Conservation (phyloP, 805 yeast species). For the Kurtzmaniella cleridarum region DNA sequence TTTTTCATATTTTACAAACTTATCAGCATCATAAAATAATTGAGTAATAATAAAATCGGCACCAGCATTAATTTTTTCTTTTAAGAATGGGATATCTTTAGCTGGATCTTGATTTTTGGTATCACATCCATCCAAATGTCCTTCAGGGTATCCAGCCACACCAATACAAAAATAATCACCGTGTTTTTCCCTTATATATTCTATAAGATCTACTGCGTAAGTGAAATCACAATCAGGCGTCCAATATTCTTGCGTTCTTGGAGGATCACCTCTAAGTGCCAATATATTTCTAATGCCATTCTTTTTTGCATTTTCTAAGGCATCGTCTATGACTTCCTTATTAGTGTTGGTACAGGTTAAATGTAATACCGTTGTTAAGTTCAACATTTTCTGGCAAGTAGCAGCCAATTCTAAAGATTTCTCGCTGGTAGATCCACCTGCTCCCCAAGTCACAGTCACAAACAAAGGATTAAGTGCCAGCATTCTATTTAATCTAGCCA, state of each 20-base stretch:
- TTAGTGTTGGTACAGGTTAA: conserved; percentile 94
- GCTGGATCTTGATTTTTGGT: conserved; percentile 56
- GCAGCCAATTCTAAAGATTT: conserved; percentile 82
- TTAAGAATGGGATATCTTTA: conserved; percentile 71
- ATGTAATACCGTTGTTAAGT: conserved; percentile 89
- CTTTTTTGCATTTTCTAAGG: conserved; percentile 62
- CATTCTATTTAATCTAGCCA: conserved; percentile 86
- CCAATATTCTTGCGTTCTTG: conserved; percentile 68
- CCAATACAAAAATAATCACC: conserved; percentile 89
- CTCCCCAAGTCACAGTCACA: conserved; percentile 97
- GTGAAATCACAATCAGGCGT: conserved; percentile 52
- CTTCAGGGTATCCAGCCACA: conserved; percentile 98
- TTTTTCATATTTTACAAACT: conserved; percentile 62
- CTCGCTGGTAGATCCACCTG: conserved; percentile 90
- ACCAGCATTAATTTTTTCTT: conserved; percentile 87
- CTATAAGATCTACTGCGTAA: conserved; percentile 82
- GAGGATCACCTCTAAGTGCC: conserved; percentile 95
- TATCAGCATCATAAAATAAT: conserved; percentile 80
- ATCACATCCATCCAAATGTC: conserved; percentile 86
- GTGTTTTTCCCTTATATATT: conserved; percentile 62
- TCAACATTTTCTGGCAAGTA: conserved; percentile 67
- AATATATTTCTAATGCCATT: conserved; percentile 84
- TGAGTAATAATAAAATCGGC: conserved; percentile 93
- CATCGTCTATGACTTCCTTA: conserved; percentile 67
- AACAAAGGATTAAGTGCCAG: conserved; percentile 82